These are phyloP conservation scores for Cystobasidium onofrii DNA, from an alignment of 768 basidiomycete species.

Conservation along the genomic window DNA sequence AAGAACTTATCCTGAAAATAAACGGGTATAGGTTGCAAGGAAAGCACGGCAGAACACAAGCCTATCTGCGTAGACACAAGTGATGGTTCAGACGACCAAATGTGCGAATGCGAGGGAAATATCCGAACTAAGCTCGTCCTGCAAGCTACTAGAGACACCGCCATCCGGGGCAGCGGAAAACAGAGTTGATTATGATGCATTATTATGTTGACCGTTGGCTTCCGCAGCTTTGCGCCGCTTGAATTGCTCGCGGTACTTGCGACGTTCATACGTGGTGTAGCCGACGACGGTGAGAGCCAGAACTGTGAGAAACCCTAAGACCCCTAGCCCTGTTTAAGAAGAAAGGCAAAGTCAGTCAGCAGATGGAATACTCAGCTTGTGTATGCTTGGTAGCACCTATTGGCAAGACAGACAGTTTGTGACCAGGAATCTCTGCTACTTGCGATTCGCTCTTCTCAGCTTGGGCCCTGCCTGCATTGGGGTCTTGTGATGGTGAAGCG, in stretches of 20 bases:
- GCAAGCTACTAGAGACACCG: too few relatives aligned
- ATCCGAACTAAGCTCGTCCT: too few relatives aligned
- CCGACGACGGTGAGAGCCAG: slow-evolving; percentile 19
- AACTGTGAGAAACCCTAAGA: background rate
- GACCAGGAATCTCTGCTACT: slow-evolving; percentile 1
- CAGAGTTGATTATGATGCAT: background rate
- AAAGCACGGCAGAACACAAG: too few relatives aligned
- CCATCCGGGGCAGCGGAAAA: too few relatives aligned
- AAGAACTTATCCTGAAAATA: too few relatives aligned
- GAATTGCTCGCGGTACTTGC: slow-evolving; percentile 28
- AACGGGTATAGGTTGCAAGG: too few relatives aligned
- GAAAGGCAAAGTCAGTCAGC: background rate
- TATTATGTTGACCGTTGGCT: background rate
- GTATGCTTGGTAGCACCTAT: slow-evolving; percentile 3
- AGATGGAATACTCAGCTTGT: background rate
- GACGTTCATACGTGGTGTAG: slow-evolving; percentile 15
- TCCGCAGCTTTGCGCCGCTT: background rate
- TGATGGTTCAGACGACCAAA: too few relatives aligned
- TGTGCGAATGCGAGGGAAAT: too few relatives aligned
- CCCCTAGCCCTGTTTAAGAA: background rate
- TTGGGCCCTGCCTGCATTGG: too few relatives aligned
- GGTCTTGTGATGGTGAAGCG: too few relatives aligned
- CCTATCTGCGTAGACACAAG: too few relatives aligned
- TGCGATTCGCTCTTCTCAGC: background rate
- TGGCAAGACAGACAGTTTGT: slow-evolving; percentile 22